Conservation (phyloP, 345 rosid genomes). For the Sonneratia caseolaris region DNA sequence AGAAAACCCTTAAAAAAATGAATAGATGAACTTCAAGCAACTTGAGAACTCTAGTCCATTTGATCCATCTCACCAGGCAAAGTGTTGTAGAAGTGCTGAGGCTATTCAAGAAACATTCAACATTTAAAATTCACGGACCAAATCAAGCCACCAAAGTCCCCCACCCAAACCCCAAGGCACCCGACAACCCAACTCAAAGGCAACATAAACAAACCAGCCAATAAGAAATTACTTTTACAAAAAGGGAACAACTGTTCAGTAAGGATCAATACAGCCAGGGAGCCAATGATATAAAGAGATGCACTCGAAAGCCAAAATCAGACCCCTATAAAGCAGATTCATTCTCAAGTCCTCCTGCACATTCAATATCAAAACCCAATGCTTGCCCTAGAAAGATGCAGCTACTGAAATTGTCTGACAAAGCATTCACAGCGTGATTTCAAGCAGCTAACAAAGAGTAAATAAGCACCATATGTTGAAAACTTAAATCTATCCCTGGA, state of each 20-base stretch:
- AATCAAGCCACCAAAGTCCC: not conserved
- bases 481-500: slow-evolving; percentile 8
- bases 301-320: not conserved
- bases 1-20: slow-evolving; percentile 57
- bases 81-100: slow-evolving; percentile 15
- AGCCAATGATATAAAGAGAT: not conserved
- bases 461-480: not conserved
- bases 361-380: not conserved
- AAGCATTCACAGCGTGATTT: not conserved
- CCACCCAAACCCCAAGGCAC: not conserved
- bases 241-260: not conserved
- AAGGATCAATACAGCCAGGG: not conserved
- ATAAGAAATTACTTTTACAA: not conserved
- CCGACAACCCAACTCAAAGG: not conserved
- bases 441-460: not conserved
- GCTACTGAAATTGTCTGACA: too few relatives aligned
- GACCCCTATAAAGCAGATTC: not conserved
- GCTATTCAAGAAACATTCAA: slow-evolving; percentile 14
- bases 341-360: not conserved
- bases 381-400: not conserved
- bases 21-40: slow-evolving; percentile 44
- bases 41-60: slow-evolving; percentile 37
- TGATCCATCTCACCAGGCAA: slow-evolving; percentile 27
- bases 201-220: not conserved
- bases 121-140: not conserved